Percentiles rank a stretch among this genome's conserved stretches.
Conservation (phyloP, 2,329 filamentous ascomycete species). For the Pyrenophora seminiperda region DNA sequence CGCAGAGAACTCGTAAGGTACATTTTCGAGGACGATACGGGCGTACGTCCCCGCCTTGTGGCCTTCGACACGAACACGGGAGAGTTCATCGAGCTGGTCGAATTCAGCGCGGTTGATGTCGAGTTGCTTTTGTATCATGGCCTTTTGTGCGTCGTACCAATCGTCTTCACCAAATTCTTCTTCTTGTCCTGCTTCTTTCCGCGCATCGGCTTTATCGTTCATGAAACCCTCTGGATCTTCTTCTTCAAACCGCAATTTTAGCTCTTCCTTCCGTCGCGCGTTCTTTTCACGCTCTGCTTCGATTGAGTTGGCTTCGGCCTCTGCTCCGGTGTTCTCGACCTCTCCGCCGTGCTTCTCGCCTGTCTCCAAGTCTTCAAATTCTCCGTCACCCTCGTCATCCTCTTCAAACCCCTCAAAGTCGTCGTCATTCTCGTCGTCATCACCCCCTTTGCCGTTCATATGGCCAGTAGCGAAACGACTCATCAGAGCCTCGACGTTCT, state of each 20-base stretch:
- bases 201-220: slow-evolving; percentile 82
- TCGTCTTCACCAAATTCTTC: slow-evolving; percentile 93
- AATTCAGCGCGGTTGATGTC: slow-evolving; percentile 97
- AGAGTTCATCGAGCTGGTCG: slow-evolving; percentile 80
- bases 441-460: slow-evolving; percentile 53
- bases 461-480: slow-evolving; percentile 75
- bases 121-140: slow-evolving; percentile 89
- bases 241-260: slow-evolving; percentile 93
- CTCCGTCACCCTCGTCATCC: slow-evolving; percentile 72
- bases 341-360: slow-evolving; percentile 63
- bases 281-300: slow-evolving; percentile 90
- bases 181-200: slow-evolving; percentile 70
- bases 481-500: slow-evolving; percentile 75
- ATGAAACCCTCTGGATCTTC: slow-evolving; percentile 96
- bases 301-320: slow-evolving; percentile 61
- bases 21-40: slow-evolving; percentile 84
- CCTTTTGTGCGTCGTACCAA: slow-evolving; percentile 98
- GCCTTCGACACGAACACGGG: slow-evolving; percentile 84
- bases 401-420: slow-evolving; percentile 64
- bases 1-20: slow-evolving; percentile 86
- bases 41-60: slow-evolving; percentile 92
- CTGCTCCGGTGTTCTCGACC: slow-evolving; percentile 49
- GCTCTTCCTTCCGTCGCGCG: slow-evolving; percentile 88
- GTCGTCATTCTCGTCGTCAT: slow-evolving; percentile 54
- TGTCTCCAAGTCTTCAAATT: slow-evolving; percentile 84